Conservation (phyloP, 306 rosid genomes). For the Calophaca sinica region DNA sequence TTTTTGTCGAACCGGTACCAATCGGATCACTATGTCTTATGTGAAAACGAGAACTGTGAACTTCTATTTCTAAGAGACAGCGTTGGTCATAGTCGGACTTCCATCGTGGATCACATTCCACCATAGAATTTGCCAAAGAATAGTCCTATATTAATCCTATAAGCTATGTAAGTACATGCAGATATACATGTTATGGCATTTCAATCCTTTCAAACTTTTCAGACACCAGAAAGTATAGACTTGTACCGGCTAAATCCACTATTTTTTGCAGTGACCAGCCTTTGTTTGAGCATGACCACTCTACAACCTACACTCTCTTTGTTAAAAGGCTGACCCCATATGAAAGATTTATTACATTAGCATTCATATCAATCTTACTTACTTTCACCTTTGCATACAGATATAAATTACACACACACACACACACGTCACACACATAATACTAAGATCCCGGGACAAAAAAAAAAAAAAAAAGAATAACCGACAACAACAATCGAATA, state of each 20-base stretch:
- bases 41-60: no score
- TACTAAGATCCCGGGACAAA: neutral
- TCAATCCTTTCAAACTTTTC: slow-evolving; percentile 53
- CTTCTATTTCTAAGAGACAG: no score
- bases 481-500: slow-evolving; percentile 61
- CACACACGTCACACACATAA: slow-evolving; percentile 42
- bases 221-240: slow-evolving; percentile 40
- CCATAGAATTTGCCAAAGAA: neutral
- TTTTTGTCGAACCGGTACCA: no score
- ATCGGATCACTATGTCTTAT: no score
- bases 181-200: slow-evolving; percentile 45
- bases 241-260: slow-evolving; percentile 34
- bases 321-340: slow-evolving; percentile 38
- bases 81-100: no score
- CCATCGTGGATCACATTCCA: no score
- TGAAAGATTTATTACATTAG: slow-evolving; percentile 31
- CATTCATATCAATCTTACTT: slow-evolving; percentile 41
- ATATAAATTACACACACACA: neutral
- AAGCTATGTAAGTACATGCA: slow-evolving; percentile 26
- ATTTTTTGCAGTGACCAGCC: slow-evolving; percentile 42
- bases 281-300: slow-evolving; percentile 53
- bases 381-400: slow-evolving; percentile 36
- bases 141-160: neutral
- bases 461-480: neutral
- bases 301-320: slow-evolving; percentile 43